Conservation (phyloP, 768 basidiomycete genomes). For the Mycena floridula region DNA sequence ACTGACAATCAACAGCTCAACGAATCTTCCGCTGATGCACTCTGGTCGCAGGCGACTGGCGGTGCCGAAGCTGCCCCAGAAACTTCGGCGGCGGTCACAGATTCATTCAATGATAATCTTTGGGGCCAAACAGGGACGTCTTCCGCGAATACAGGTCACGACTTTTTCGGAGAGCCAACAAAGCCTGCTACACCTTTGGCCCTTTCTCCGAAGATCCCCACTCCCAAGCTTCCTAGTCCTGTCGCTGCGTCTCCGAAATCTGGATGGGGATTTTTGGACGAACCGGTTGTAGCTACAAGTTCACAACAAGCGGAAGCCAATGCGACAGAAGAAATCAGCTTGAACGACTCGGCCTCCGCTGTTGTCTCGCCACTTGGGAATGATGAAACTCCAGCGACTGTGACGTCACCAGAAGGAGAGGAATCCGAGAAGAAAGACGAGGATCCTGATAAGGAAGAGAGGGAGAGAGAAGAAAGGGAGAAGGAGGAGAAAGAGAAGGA, state of each 20-base stretch:
- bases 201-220: too few species aligned
- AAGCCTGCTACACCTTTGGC: too few species aligned
- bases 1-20: background rate
- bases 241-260: background rate
- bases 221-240: too few species aligned
- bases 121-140: background rate
- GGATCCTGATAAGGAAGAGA: constrained; percentile 7
- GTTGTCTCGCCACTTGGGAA: background rate
- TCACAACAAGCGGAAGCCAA: background rate
- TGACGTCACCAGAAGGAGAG: background rate
- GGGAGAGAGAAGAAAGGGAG: constrained; percentile 1
- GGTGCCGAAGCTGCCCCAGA: background rate
- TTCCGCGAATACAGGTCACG: background rate
- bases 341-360: background rate
- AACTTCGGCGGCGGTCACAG: background rate
- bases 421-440: constrained; percentile 8
- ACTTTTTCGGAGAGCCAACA: too few species aligned
- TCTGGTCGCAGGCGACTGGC: too few species aligned
- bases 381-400: background rate
- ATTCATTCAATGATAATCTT: constrained; percentile 1
- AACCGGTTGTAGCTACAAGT: background rate
- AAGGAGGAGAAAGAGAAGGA: constrained; percentile 10
- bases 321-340: constrained; percentile 1
- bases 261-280: background rate
- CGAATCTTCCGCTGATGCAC: too few species aligned